These are phyloP conservation scores for Venturia oleaginea DNA, from an alignment of 2,329 filamentous ascomycete genomes.

Conservation along the genomic window DNA sequence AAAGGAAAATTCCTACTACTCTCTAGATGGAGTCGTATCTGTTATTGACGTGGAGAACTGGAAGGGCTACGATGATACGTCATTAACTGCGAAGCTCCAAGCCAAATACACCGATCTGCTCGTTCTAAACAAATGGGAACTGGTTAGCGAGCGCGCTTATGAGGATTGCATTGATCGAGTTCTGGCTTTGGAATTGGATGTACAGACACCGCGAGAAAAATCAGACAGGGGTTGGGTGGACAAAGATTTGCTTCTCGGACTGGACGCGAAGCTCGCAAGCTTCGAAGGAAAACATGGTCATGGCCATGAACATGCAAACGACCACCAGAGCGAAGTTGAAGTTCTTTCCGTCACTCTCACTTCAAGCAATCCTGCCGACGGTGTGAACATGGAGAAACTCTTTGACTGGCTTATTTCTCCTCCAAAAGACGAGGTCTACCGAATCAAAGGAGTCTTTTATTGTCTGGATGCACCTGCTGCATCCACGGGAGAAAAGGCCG, in stretches of 20 bases:
- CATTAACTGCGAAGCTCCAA: constrained; percentile 80
- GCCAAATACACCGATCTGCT: constrained; percentile 84
- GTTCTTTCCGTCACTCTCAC: constrained; percentile 73
- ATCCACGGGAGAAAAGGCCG: constrained; percentile 31
- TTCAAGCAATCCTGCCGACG: constrained; percentile 35
- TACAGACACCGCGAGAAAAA: constrained; percentile 68
- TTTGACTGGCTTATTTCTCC: constrained; percentile 59
- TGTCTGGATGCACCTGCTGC: constrained; percentile 36
- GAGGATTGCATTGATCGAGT: constrained; percentile 72
- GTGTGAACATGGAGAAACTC: constrained; percentile 52
- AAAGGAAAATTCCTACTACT: constrained; percentile 59
- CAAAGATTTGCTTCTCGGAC: constrained; percentile 71
- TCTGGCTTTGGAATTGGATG: constrained; percentile 71
- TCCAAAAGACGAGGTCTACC: constrained; percentile 88
- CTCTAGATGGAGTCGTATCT: constrained; percentile 77
- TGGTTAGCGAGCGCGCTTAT: constrained; percentile 60
- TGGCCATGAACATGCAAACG: constrained; percentile 37
- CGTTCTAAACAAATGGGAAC: constrained; percentile 90
- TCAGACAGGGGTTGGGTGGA: constrained; percentile 71
- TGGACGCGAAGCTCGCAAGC: constrained; percentile 70
- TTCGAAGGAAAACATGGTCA: constrained; percentile 28
- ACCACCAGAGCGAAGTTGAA: constrained; percentile 79
- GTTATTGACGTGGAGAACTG: constrained; percentile 95
- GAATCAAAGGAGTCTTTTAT: constrained; percentile 70
- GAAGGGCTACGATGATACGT: constrained; percentile 85